A percentile compares a stretch with the other conserved stretches of the same genome.
Conservation (phyloP, 2,329 filamentous ascomycete genomes). For the Cladorrhinum sp. region DNA sequence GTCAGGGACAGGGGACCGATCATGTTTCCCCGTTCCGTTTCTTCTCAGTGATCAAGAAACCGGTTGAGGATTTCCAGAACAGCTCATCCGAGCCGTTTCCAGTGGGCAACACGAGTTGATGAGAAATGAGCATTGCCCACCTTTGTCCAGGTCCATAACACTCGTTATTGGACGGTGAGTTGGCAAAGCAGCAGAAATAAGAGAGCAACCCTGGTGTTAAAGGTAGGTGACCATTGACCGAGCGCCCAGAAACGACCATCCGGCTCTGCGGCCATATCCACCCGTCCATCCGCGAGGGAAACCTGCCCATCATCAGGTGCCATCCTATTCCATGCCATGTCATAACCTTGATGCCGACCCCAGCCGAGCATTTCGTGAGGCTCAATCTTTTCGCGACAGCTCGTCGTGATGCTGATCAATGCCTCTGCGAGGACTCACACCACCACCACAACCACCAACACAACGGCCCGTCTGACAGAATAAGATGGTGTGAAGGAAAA, state of each 20-base stretch:
- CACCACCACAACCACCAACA: background rate
- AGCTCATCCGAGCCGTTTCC: slow-evolving; percentile 15
- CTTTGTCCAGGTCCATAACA: slow-evolving; percentile 22
- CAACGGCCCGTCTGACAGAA: background rate
- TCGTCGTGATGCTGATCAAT: slow-evolving; percentile 20
- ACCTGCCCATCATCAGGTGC: slow-evolving; percentile 7
- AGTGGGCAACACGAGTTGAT: slow-evolving; percentile 3
- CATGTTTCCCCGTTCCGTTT: background rate
- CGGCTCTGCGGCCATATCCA: slow-evolving; percentile 19
- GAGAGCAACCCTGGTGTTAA: background rate
- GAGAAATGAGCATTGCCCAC: background rate
- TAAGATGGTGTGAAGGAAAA: slow-evolving; percentile 9
- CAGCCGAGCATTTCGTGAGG: slow-evolving; percentile 13
- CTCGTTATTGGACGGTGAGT: slow-evolving; percentile 19
- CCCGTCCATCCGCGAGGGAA: slow-evolving; percentile 15
- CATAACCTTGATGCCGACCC: slow-evolving; percentile 20
- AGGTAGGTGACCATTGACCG: background rate
- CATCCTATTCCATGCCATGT: background rate
- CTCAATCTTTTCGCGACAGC: slow-evolving; percentile 18
- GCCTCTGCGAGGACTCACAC: slow-evolving; percentile 10
- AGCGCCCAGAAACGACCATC: slow-evolving; percentile 8
- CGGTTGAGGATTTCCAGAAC: slow-evolving; percentile 17
- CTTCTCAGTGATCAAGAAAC: slow-evolving; percentile 1
- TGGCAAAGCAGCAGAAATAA: slow-evolving; percentile 17
- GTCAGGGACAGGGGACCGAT: background rate